These are phyloP conservation scores for Dictyophora rubrovolvata DNA, from an alignment of 768 basidiomycete genomes.

Conservation along the genomic window DNA sequence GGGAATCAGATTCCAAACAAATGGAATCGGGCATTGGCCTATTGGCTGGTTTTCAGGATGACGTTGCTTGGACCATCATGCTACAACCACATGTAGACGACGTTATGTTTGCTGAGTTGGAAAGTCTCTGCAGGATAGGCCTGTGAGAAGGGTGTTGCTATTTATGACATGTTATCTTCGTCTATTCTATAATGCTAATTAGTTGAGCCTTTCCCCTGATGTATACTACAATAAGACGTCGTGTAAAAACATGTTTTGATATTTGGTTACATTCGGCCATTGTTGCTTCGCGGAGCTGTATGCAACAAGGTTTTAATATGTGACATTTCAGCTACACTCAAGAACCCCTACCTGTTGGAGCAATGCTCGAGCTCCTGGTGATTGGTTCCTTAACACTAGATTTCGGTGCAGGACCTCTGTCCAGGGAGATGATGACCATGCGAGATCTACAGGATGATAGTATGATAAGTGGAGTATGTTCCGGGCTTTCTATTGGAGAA, in stretches of 20 bases:
- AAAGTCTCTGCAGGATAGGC: constrained; percentile 38
- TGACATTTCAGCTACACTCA: not conserved
- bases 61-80: constrained; percentile 57
- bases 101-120: constrained; percentile 67
- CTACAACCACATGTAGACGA: constrained; percentile 60
- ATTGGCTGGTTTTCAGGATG: constrained; percentile 60
- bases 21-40: constrained; percentile 68
- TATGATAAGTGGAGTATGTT: not conserved
- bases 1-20: constrained; percentile 55
- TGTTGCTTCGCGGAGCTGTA: not conserved
- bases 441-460: not conserved
- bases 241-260: not conserved
- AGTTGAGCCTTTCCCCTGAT: not conserved
- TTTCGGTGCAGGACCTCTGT: not conserved
- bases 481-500: not conserved
- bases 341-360: not conserved
- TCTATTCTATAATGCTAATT: not conserved
- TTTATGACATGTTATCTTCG: not conserved
- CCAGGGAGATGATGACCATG: constrained; percentile 3
- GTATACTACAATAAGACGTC: not conserved
- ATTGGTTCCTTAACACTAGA: not conserved
- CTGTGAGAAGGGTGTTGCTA: not conserved
- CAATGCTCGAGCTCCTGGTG: not conserved
- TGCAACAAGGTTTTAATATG: not conserved
- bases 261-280: not conserved